Evolutionary conservation across 108 stramenopile species (phyloP), one percentile per base, ranked within the genome.

Genomic region (Skeletonema potamos): DNA sequence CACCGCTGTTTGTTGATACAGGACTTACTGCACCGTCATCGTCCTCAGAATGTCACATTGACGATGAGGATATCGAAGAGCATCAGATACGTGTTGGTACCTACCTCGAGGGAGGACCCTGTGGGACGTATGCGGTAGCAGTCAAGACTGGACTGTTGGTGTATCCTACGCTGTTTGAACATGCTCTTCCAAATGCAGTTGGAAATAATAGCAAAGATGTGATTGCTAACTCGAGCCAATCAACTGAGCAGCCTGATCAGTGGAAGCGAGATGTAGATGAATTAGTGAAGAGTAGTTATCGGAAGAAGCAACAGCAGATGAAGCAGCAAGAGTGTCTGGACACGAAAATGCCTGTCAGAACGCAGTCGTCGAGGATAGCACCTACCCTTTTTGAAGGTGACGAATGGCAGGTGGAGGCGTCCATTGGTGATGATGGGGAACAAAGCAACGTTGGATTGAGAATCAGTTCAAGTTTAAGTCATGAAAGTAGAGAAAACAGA

Each of bases 91-190:
- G 66, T 11, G 72, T 79, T 39, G 78, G 78, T 5, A 74, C 78
- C 27, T 68, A 79, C 22, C 60, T 79, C 29, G 58, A 59, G 32
- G 73, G 73, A 3, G 78, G 73, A 55, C 73, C 78, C 7, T 81
- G 80, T 56, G 80, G 80, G 0, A 81, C 80, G 28, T 81, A 81
- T 46, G 80, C 80, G 29, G 80, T 81, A 26, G 80, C 80, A 5
- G 63, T 51, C 58, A 76, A 71, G 37, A 58, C 59, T 4, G 80
- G 80, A 4, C 44, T 81, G 32, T 54, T 77, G 29, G 69, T 77
- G 0, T 77, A 77, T 41, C 76, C 76, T 27, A 70, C 76, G 0
- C 39, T 77, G 20, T 77, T 77, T 60, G 76, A 77, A 66, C 76
- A 77, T 39, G 58, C 64, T 3, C 24, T 77, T 0, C 69, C 43